phyloP scores from a whole-genome alignment of 2,329 filamentous ascomycete species.

The Penicillium janthinellum region DNA sequence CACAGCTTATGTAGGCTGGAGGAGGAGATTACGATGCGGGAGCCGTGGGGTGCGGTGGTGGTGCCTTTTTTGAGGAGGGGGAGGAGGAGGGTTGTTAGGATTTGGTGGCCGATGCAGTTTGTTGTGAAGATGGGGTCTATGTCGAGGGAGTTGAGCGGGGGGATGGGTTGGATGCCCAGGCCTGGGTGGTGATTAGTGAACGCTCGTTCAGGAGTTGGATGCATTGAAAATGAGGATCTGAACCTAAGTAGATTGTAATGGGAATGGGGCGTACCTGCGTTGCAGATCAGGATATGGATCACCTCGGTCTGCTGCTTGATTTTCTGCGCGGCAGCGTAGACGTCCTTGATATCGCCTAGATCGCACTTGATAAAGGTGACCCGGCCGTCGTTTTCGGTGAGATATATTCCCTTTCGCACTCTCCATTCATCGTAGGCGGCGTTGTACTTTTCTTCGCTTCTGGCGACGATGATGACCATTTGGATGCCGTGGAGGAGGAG shows the following conservation, averaged over 20 bases:
- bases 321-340: slow-evolving; percentile 23
- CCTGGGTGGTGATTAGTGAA: not conserved
- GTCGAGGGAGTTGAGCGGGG: slow-evolving; percentile 38
- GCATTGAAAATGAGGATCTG: not conserved
- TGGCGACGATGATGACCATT: slow-evolving; percentile 34
- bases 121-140: slow-evolving; percentile 54
- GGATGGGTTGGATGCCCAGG: slow-evolving; percentile 18
- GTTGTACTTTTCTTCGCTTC: slow-evolving; percentile 26
- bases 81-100: slow-evolving; percentile 53
- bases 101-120: slow-evolving; percentile 54
- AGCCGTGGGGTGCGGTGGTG: slow-evolving; percentile 30
- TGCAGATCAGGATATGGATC: slow-evolving; percentile 37
- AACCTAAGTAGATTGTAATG: not conserved
- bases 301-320: slow-evolving; percentile 26
- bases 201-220: not conserved
- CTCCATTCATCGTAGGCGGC: slow-evolving; percentile 30
- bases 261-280: slow-evolving; percentile 29
- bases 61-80: slow-evolving; percentile 32
- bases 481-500: slow-evolving; percentile 34
- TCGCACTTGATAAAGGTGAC: slow-evolving; percentile 32
- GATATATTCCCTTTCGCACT: slow-evolving; percentile 16
- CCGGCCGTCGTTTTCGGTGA: slow-evolving; percentile 21
- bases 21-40: slow-evolving; percentile 50
- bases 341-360: slow-evolving; percentile 30
- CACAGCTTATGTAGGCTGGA: slow-evolving; percentile 34